Evolutionary conservation across 192 early-diverging fungal genomes (phyloP).

Genomic region (Cetraspora pellucida): DNA sequence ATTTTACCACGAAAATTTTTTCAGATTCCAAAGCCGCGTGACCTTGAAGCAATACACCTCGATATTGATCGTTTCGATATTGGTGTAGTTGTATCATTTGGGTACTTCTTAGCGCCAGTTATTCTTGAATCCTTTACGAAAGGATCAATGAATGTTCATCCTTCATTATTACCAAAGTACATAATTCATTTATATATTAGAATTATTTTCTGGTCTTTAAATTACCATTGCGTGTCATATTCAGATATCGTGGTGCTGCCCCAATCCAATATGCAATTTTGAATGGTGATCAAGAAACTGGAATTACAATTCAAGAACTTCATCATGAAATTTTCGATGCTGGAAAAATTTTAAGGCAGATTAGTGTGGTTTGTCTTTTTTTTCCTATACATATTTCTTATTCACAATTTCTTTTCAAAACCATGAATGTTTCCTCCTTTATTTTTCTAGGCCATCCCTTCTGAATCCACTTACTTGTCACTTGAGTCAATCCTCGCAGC

Average conservation of each 20-base stretch:
- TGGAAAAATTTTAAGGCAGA: conserved; percentile 79
- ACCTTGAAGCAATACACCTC: neutral
- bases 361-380: conserved; percentile 49
- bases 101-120: conserved; percentile 77
- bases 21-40: conserved; percentile 9
- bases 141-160: conserved; percentile 87
- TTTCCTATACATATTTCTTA: too few species aligned
- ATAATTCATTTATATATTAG: neutral
- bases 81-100: conserved; percentile 93
- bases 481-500: conserved; percentile 50
- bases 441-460: conserved; percentile 38
- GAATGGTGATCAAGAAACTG: conserved; percentile 70
- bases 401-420: too few species aligned
- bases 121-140: conserved; percentile 69
- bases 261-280: conserved; percentile 87
- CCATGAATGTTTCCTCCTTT: conserved; percentile 32
- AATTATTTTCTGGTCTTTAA: neutral
- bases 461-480: conserved; percentile 39
- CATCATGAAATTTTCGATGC: conserved; percentile 80
- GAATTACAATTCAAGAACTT: conserved; percentile 87
- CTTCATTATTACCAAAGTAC: conserved; percentile 87
- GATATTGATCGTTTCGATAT: conserved; percentile 62
- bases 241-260: conserved; percentile 81
- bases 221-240: neutral
- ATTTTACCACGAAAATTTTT: neutral